A percentile compares a stretch with the other conserved stretches of the same genome.
Evolutionary conservation across 352 stramenopile species (phyloP).

Genomic region (Elongisporangium senticosum): DNA sequence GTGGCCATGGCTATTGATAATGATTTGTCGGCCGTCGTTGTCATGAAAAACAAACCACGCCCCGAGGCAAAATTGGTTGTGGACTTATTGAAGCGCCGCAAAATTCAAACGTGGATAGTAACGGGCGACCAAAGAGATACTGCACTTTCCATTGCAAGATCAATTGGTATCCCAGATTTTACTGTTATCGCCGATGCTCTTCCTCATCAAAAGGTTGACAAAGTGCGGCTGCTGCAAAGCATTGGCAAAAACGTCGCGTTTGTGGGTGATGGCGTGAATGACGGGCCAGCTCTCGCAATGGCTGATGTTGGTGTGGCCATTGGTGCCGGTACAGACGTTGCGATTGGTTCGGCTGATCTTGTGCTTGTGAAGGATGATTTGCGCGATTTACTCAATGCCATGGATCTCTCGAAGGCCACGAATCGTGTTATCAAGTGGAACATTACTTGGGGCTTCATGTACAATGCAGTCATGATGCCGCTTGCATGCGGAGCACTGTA

Average conservation of each 20-base stretch:
- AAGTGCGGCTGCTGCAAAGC: slow-evolving; percentile 59
- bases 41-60: slow-evolving; percentile 42
- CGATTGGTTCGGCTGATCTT: slow-evolving; percentile 63
- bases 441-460: slow-evolving; percentile 67
- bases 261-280: slow-evolving; percentile 70
- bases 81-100: slow-evolving; percentile 38
- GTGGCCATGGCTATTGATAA: slow-evolving; percentile 54
- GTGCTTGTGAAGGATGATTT: slow-evolving; percentile 73
- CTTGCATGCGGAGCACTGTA: slow-evolving; percentile 69
- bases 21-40: slow-evolving; percentile 45
- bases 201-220: slow-evolving; percentile 75
- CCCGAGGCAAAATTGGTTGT: slow-evolving; percentile 49
- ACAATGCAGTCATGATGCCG: slow-evolving; percentile 74
- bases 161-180: slow-evolving; percentile 45
- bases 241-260: slow-evolving; percentile 72
- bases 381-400: slow-evolving; percentile 55
- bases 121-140: slow-evolving; percentile 69
- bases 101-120: slow-evolving; percentile 72
- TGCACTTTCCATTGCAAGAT: slow-evolving; percentile 39
- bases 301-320: slow-evolving; percentile 64
- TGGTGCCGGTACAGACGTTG: slow-evolving; percentile 62
- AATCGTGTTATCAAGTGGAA: slow-evolving; percentile 74
- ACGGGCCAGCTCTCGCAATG: slow-evolving; percentile 61
- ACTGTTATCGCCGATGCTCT: slow-evolving; percentile 58
- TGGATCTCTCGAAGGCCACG: slow-evolving; percentile 49